These are phyloP conservation scores for Lipomyces japonicus DNA, from an alignment of 805 yeast genomes.

Conservation along the genomic window DNA sequence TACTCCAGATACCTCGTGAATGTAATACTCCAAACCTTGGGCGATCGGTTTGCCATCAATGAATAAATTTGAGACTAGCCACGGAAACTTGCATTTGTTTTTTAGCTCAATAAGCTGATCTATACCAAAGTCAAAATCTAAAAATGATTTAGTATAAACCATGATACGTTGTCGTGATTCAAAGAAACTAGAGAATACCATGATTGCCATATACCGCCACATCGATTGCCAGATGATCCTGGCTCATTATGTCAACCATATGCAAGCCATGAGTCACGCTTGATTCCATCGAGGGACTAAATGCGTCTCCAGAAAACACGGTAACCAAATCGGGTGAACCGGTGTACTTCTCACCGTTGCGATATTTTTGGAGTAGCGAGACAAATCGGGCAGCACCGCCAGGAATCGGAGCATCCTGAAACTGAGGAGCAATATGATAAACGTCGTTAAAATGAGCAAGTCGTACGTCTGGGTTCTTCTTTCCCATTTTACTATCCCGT, in stretches of 20 bases:
- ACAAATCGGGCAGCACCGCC: slow-evolving; percentile 32
- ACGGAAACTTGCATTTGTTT: slow-evolving; percentile 27
- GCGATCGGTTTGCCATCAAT: slow-evolving; percentile 19
- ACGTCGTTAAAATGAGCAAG: slow-evolving; percentile 31
- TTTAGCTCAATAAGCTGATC: slow-evolving; percentile 21
- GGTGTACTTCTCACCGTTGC: slow-evolving; percentile 8
- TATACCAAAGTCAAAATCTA: slow-evolving; percentile 30
- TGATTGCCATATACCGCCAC: slow-evolving; percentile 31
- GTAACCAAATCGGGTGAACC: slow-evolving; percentile 26
- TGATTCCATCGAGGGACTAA: slow-evolving; percentile 30
- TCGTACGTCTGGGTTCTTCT: slow-evolving; percentile 20
- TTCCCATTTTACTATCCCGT: no score
- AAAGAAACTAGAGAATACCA: slow-evolving; percentile 12
- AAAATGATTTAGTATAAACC: background rate
- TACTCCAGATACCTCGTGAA: slow-evolving; percentile 16
- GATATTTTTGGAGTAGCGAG: slow-evolving; percentile 24
- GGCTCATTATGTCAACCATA: slow-evolving; percentile 24
- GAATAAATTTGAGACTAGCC: slow-evolving; percentile 28
- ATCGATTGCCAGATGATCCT: slow-evolving; percentile 23
- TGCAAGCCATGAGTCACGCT: slow-evolving; percentile 27
- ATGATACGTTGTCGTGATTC: background rate
- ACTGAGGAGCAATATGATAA: slow-evolving; percentile 26
- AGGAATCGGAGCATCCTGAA: slow-evolving; percentile 19
- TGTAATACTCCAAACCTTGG: slow-evolving; percentile 14
- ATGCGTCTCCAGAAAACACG: slow-evolving; percentile 30